A percentile compares a stretch with the other conserved stretches of the same genome.
These are phyloP conservation scores for Ormosia emarginata DNA, from an alignment of 306 rosid genomes.

Conservation along the genomic window DNA sequence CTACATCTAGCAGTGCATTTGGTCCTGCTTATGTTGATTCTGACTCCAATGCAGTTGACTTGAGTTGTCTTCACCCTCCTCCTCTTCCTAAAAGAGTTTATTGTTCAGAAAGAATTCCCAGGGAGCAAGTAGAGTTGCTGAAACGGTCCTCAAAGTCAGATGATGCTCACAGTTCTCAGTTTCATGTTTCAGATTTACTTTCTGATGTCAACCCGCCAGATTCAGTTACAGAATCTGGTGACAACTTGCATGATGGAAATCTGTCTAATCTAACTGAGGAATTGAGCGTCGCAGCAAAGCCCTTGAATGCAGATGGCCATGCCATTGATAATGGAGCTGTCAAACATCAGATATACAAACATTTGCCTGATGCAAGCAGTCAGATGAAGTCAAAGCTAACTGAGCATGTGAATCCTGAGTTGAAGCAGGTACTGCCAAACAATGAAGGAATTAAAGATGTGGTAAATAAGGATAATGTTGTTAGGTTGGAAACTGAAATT, in stretches of 20 bases:
- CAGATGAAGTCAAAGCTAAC: constrained; percentile 18
- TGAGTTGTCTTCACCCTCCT: constrained; percentile 43
- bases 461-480: constrained; percentile 10
- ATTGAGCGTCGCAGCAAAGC: constrained; percentile 29
- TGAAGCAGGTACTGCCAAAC: neutral
- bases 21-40: constrained; percentile 41
- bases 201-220: constrained; percentile 37
- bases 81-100: constrained; percentile 47
- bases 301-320: constrained; percentile 17
- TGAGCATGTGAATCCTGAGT: neutral
- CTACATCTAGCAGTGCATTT: constrained; percentile 35
- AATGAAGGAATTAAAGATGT: constrained; percentile 7
- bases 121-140: constrained; percentile 57
- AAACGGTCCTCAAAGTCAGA: constrained; percentile 61
- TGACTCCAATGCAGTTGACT: constrained; percentile 39
- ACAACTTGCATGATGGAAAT: constrained; percentile 37
- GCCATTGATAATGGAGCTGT: constrained; percentile 35
- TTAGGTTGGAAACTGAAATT: constrained; percentile 8
- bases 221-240: constrained; percentile 33
- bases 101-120: constrained; percentile 56
- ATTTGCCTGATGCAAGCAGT: constrained; percentile 27
- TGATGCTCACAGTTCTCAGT: constrained; percentile 53
- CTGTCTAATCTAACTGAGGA: constrained; percentile 30
- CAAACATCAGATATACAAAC: constrained; percentile 18
- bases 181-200: constrained; percentile 39